Base-by-base conservation (phyloP, 164 flowering plant genomes). In the Vitis labrusca region DNA sequence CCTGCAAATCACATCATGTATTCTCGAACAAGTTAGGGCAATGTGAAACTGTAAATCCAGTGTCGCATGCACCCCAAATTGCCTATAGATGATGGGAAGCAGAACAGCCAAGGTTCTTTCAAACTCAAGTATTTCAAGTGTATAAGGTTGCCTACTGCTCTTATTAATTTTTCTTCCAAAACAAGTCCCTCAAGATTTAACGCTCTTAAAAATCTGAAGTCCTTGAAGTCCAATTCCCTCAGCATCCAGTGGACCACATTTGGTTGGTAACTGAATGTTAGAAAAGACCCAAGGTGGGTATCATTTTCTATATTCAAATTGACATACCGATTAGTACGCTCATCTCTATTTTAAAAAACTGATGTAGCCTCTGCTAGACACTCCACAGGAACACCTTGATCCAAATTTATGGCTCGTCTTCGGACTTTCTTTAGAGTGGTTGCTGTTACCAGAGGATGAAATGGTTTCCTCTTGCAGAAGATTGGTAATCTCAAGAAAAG, bases 91-190 rank as follows among this genome's bases (percentile, higher is more conserved):
- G 67, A 9, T 37, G 81, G 83, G 5, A 81, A 14, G 17, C 23
- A 1, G 0, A 16, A 7, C 2, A 50, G 1, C 1, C 9, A 0
- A 10, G 50, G 23, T 11, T 37, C 15, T 11, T 27, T 16, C 2
- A 79, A 17, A 10, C 75, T 55, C 49, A 79, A 49, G 66, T 75
- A 79, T 70, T 73, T 71, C 63, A 84, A 71, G 17, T 73, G 76
- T 27, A 72, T n/a, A 3, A 81, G 70, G 1, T 59, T 53, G 10
- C 77, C 80, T 2, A 81, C 29, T 61, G 66, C 66, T 0, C 13
- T n/a, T 0, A 73, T 60, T 1, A 75, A 17, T 19, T 30, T 37
- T 2, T 19, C 65, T 48, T 17, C 27, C 2, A 9, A 1, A 10
- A 65, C 3, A 10, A 13, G 10, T 58, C 63, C 49, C 27, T 50